Conservation (phyloP, 768 basidiomycete species). For the Psilocybe cyanescens region DNA sequence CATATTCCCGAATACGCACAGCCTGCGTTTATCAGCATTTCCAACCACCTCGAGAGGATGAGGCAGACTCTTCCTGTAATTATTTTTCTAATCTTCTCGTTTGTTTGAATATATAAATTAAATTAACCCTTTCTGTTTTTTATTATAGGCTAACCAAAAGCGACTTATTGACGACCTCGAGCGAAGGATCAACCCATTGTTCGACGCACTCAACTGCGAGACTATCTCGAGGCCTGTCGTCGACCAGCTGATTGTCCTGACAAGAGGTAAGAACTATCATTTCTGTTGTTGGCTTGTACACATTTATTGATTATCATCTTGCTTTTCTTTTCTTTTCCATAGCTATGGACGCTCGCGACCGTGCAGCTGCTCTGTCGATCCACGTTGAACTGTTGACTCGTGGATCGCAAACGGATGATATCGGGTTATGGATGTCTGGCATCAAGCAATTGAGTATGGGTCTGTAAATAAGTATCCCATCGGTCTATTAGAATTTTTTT, state of each 20-base stretch:
- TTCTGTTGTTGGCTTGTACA: slow-evolving; percentile 6
- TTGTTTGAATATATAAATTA: neutral
- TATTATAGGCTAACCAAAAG: slow-evolving; percentile 75
- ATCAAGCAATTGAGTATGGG: slow-evolving; percentile 86
- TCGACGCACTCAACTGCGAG: slow-evolving; percentile 92
- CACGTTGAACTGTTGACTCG: slow-evolving; percentile 86
- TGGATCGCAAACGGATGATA: slow-evolving; percentile 81
- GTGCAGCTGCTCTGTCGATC: slow-evolving; percentile 75
- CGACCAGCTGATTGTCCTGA: slow-evolving; percentile 71
- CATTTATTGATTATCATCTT: too few relatives aligned
- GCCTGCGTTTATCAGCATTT: slow-evolving; percentile 70
- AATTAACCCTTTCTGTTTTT: neutral
- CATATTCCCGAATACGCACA: slow-evolving; percentile 79
- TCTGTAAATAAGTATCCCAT: slow-evolving; percentile 37
- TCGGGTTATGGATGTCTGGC: slow-evolving; percentile 87
- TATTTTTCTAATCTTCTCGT: slow-evolving; percentile 30
- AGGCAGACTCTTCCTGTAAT: slow-evolving; percentile 76
- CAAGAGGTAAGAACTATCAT: slow-evolving; percentile 63
- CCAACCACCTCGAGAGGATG: slow-evolving; percentile 62
- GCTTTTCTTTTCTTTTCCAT: neutral
- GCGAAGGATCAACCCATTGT: slow-evolving; percentile 81
- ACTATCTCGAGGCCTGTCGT: slow-evolving; percentile 73
- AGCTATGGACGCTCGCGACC: slow-evolving; percentile 87
- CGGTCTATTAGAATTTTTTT: neutral
- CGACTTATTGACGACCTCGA: slow-evolving; percentile 87